A percentile compares a stretch with the other conserved stretches of the same genome.
phyloP scores from a whole-genome alignment of 371 early-diverging fungal species.

The Mortierella sp. region DNA sequence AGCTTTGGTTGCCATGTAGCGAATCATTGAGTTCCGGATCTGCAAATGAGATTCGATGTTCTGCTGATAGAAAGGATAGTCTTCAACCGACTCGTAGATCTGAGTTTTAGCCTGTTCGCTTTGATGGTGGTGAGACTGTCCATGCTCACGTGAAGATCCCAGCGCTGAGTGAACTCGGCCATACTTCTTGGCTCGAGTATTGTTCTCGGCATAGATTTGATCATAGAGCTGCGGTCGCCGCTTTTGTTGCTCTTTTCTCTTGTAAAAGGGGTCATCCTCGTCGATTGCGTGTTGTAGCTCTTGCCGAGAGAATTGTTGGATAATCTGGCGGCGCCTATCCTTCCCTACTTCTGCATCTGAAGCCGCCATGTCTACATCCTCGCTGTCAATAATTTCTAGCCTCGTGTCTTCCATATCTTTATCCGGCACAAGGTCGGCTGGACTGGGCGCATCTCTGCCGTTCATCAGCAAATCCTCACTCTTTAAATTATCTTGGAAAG shows the following conservation, averaged over 20 bases:
- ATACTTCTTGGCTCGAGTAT: conserved; percentile 64
- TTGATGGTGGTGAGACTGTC: conserved; percentile 53
- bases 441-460: conserved; percentile 8
- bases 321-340: conserved; percentile 29
- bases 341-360: conserved; percentile 12
- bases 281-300: conserved; percentile 48
- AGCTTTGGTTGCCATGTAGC: conserved; percentile 54
- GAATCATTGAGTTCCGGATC: conserved; percentile 55
- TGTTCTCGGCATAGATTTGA: conserved; percentile 72
- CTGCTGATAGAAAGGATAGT: conserved; percentile 75
- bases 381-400: conserved; percentile 25
- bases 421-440: conserved; percentile 28
- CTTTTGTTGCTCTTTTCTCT: conserved; percentile 48
- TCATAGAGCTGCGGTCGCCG: conserved; percentile 54
- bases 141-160: conserved; percentile 36
- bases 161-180: conserved; percentile 58
- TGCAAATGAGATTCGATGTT: conserved; percentile 55
- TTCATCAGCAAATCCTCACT: conserved; percentile 2
- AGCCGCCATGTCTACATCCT: conserved; percentile 32
- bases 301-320: conserved; percentile 29
- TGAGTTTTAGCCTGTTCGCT: conserved; percentile 60
- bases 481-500: neutral
- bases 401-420: conserved; percentile 17
- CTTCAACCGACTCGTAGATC: conserved; percentile 60
- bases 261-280: conserved; percentile 60